Conservation (phyloP, 179 eudicot species). For the Beta corolliflora region DNA sequence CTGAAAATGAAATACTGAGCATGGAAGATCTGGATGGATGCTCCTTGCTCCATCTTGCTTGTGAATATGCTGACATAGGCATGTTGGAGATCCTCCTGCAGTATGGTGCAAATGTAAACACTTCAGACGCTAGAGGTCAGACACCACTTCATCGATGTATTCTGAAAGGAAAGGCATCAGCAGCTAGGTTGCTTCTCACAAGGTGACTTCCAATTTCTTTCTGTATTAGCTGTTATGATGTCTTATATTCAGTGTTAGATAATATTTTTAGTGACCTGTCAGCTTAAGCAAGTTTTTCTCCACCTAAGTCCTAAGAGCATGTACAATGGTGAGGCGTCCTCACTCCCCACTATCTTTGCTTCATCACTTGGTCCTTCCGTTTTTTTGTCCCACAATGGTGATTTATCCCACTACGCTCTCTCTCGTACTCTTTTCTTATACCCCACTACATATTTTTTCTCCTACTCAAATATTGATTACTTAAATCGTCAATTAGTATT, state of each 20-base stretch:
- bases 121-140: constrained; percentile 64
- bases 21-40: constrained; percentile 71
- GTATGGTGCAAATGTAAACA: constrained; percentile 88
- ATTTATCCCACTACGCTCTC: too few relatives aligned
- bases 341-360: too few relatives aligned
- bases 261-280: not conserved
- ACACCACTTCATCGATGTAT: constrained; percentile 89
- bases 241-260: not conserved
- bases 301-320: too few relatives aligned
- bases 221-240: constrained; percentile 10
- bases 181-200: constrained; percentile 72
- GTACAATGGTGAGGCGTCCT: too few relatives aligned
- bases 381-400: too few relatives aligned
- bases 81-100: constrained; percentile 95
- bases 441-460: too few relatives aligned
- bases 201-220: constrained; percentile 47
- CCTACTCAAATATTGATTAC: too few relatives aligned
- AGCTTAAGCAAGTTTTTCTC: not conserved
- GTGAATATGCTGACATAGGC: constrained; percentile 92
- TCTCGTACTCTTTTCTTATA: too few relatives aligned
- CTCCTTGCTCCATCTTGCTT: constrained; percentile 87
- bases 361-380: too few relatives aligned
- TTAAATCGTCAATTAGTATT: too few relatives aligned
- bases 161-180: constrained; percentile 56
- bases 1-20: constrained; percentile 50